Conservation (phyloP, 352 stramenopile species). For the Globisporangium spinosum region DNA sequence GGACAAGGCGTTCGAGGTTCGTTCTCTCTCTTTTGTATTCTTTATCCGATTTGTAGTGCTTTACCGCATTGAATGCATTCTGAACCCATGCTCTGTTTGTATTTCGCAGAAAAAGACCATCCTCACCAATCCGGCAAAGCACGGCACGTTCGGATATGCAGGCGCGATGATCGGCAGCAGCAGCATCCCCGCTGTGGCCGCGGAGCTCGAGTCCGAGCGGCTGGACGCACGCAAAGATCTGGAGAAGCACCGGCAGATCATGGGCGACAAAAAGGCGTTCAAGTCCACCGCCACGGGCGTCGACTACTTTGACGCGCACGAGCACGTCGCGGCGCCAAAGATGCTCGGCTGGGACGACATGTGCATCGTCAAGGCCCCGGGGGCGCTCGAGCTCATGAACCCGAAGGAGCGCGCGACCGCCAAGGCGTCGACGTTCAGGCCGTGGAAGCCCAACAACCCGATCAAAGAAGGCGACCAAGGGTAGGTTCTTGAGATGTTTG, state of each 20-base stretch:
- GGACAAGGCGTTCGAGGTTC: conserved; percentile 48
- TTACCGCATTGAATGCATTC: too few relatives aligned
- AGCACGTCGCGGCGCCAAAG: conserved; percentile 57
- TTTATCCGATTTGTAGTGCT: too few relatives aligned
- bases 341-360: conserved; percentile 70
- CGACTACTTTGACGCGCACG: conserved; percentile 71
- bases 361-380: conserved; percentile 52
- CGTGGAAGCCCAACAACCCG: conserved; percentile 66
- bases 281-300: conserved; percentile 62
- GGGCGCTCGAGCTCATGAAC: conserved; percentile 63
- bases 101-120: conserved; percentile 52
- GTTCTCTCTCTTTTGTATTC: neutral
- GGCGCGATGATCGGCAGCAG: conserved; percentile 63
- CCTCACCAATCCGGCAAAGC: conserved; percentile 52
- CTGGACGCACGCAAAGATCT: conserved; percentile 26
- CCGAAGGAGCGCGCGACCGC: conserved; percentile 62
- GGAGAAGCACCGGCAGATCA: conserved; percentile 41
- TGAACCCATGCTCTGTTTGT: neutral
- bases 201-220: conserved; percentile 64
- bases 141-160: conserved; percentile 73
- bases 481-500: conserved; percentile 17
- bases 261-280: conserved; percentile 72
- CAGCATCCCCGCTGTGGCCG: conserved; percentile 34
- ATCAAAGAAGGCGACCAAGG: conserved; percentile 61
- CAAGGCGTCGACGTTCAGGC: conserved; percentile 49